Conservation (phyloP, 768 basidiomycete genomes). For the Postia placenta region DNA sequence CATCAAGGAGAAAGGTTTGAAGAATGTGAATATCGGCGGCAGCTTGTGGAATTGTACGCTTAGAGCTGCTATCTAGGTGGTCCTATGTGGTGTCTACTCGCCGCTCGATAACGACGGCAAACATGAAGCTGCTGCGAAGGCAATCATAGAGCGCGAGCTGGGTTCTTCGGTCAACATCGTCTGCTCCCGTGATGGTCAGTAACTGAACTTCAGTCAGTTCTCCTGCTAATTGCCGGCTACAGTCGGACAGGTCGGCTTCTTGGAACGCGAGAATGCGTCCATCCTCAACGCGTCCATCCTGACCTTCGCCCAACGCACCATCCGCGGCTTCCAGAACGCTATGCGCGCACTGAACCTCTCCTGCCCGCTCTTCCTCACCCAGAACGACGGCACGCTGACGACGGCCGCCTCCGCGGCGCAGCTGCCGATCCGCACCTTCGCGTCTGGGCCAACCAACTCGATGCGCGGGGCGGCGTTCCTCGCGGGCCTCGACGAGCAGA, state of each 20-base stretch:
- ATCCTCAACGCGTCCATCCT: slow-evolving; percentile 64
- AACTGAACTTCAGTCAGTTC: background rate
- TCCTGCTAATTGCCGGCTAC: no score
- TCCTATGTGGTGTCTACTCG: slow-evolving; percentile 42
- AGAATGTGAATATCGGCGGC: slow-evolving; percentile 12
- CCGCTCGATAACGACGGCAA: slow-evolving; percentile 37
- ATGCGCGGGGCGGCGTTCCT: slow-evolving; percentile 66
- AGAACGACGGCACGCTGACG: slow-evolving; percentile 53
- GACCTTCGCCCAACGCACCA: slow-evolving; percentile 49
- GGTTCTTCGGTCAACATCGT: slow-evolving; percentile 24
- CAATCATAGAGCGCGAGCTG: slow-evolving; percentile 38
- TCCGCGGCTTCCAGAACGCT: slow-evolving; percentile 47
- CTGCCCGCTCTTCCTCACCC: slow-evolving; percentile 52
- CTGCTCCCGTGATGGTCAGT: slow-evolving; percentile 21
- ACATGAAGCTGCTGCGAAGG: slow-evolving; percentile 43
- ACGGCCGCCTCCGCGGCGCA: slow-evolving; percentile 42
- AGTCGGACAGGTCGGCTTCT: slow-evolving; percentile 53
- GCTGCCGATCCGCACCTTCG: slow-evolving; percentile 57
- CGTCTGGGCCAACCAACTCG: slow-evolving; percentile 49
- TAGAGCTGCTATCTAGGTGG: slow-evolving; percentile 22
- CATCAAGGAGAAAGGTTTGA: slow-evolving; percentile 27
- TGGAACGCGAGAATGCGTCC: slow-evolving; percentile 63
- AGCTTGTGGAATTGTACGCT: background rate
- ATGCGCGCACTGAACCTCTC: slow-evolving; percentile 38
- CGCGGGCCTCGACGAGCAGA: slow-evolving; percentile 31